Conservation (phyloP, 176 grass and related monocot genomes). For the Phragmites australis region DNA sequence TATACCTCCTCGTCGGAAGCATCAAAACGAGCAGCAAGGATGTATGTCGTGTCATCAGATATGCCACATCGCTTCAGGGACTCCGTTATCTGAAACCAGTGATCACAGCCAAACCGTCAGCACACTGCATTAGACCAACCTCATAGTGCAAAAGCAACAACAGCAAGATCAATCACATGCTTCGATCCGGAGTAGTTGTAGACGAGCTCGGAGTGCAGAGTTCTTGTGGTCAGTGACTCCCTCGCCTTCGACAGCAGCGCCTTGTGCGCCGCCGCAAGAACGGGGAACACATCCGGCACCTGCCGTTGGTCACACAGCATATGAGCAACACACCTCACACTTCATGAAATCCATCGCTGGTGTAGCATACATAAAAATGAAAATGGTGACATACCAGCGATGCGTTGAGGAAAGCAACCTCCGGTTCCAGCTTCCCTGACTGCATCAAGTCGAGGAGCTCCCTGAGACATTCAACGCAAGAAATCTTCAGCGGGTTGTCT, state of each 20-base stretch:
- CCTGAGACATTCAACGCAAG: conserved; percentile 28
- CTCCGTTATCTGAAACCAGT: conserved; percentile 64
- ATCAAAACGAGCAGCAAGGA: conserved; percentile 87
- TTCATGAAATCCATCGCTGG: neutral
- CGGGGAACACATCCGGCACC: conserved; percentile 88
- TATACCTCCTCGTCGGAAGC: conserved; percentile 79
- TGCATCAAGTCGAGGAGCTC: conserved; percentile 82
- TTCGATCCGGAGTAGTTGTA: conserved; percentile 91
- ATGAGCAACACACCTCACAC: neutral
- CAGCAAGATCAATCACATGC: conserved; percentile 57
- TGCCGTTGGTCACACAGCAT: conserved; percentile 16
- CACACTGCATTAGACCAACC: neutral
- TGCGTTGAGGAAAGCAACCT: conserved; percentile 76
- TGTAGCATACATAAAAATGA: neutral
- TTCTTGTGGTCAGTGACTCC: conserved; percentile 75
- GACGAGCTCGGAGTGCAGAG: conserved; percentile 91
- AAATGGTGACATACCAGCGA: conserved; percentile 54
- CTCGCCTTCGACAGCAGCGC: conserved; percentile 69
- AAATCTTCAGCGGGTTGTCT: neutral
- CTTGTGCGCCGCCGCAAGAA: conserved; percentile 78
- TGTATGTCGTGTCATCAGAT: conserved; percentile 68
- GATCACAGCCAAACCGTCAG: neutral
- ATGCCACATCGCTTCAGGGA: conserved; percentile 88
- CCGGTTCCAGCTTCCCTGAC: conserved; percentile 76
- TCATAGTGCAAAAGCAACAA: neutral